Evolutionary conservation across 352 stramenopile genomes (phyloP).

Genomic region (Phytophthora parvispora): DNA sequence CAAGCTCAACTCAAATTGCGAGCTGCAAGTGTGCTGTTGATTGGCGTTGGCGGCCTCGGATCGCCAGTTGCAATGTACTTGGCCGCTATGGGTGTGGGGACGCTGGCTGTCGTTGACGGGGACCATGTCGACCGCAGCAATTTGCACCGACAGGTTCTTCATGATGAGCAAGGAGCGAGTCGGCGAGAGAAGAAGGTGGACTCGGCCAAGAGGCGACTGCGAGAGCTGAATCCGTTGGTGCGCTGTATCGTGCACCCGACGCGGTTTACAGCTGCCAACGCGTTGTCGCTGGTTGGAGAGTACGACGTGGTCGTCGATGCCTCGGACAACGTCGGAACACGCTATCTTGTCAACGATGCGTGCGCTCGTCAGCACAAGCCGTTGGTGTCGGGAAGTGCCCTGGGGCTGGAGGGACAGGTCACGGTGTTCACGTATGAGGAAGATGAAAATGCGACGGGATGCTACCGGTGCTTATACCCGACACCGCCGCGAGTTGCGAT

Average conservation of each 20-base stretch:
- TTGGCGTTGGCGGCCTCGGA: conserved; percentile 97
- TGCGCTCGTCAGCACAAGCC: conserved; percentile 89
- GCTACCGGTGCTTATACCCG: conserved; percentile 98
- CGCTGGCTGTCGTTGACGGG: conserved; percentile 95
- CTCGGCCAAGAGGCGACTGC: conserved; percentile 75
- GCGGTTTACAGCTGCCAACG: conserved; percentile 86
- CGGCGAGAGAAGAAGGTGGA: conserved; percentile 89
- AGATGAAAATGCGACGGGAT: conserved; percentile 57
- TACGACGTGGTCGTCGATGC: conserved; percentile 97
- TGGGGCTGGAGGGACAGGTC: conserved; percentile 97
- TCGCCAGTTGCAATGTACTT: conserved; percentile 97
- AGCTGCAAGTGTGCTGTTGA: conserved; percentile 85
- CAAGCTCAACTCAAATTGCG: conserved; percentile 89
- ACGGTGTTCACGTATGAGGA: conserved; percentile 94
- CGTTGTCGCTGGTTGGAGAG: conserved; percentile 69
- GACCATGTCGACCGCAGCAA: conserved; percentile 97
- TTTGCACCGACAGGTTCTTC: conserved; percentile 97
- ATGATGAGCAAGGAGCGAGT: conserved; percentile 85
- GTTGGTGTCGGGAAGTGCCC: conserved; percentile 95
- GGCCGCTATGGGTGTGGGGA: conserved; percentile 94
- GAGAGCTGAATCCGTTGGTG: conserved; percentile 88
- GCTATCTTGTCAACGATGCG: conserved; percentile 97
- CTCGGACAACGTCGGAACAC: conserved; percentile 96
- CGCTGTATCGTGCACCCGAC: conserved; percentile 49
- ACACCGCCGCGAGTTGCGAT: conserved; percentile 72